Evolutionary conservation across 192 early-diverging fungal genomes (phyloP).

Genomic region (Glomus cerebriforme): DNA sequence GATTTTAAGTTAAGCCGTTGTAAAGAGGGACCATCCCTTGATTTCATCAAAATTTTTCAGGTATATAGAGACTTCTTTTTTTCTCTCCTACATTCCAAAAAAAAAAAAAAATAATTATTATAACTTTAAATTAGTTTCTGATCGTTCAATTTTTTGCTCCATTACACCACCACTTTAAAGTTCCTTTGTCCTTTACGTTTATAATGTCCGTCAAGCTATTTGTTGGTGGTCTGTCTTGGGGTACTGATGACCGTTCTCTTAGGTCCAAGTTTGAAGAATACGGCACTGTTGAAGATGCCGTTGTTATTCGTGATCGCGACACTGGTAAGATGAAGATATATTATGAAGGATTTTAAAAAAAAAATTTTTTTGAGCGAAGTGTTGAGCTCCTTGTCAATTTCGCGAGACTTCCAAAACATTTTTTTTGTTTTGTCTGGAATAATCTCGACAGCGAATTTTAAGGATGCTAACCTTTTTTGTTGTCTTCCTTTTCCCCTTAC

Average conservation of each 20-base stretch:
- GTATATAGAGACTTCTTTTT: not conserved
- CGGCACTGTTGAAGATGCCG: constrained; percentile 66
- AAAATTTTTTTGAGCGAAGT: not conserved
- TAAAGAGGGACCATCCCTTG: not conserved
- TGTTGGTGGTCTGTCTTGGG: constrained; percentile 70
- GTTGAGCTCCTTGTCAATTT: not conserved
- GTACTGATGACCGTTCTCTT: constrained; percentile 63
- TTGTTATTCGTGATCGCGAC: constrained; percentile 71
- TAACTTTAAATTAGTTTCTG: not conserved
- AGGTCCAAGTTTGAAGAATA: constrained; percentile 57
- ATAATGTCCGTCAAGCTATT: constrained; percentile 57
- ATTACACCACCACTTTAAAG: not conserved
- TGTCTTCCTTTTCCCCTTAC: constrained; percentile 15
- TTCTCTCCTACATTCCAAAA: not conserved
- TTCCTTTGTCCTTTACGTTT: not conserved
- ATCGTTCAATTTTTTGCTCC: not conserved
- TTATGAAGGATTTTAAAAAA: not conserved
- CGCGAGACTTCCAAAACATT: constrained; percentile 7
- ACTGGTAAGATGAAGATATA: constrained; percentile 59
- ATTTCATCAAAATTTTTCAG: not conserved
- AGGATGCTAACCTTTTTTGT: constrained; percentile 20
- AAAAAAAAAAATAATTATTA: not conserved
- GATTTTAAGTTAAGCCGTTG: not conserved
- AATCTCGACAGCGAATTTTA: not conserved
- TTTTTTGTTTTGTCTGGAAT: not conserved